Conservation (phyloP, 495 filamentous ascomycete species). For the Cenococcum geophilum region DNA sequence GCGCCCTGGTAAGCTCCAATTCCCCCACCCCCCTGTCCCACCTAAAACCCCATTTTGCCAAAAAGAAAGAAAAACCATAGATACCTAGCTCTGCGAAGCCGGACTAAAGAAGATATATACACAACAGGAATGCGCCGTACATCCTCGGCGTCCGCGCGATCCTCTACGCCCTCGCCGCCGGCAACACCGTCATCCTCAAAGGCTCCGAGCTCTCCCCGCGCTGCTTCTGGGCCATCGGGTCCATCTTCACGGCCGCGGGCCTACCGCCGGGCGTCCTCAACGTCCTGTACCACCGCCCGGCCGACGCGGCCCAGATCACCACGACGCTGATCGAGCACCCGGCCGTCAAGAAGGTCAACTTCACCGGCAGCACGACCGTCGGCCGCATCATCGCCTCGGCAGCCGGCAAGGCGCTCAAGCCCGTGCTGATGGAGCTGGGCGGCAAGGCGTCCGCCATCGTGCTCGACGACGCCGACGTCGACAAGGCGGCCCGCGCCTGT, state of each 20-base stretch:
- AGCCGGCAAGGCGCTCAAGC: slow-evolving; percentile 60
- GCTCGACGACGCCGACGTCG: slow-evolving; percentile 53
- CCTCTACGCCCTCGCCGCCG: slow-evolving; percentile 70
- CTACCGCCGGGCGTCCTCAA: slow-evolving; percentile 55
- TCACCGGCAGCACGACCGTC: slow-evolving; percentile 53
- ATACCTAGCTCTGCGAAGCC: too few relatives aligned
- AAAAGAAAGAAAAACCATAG: too few relatives aligned
- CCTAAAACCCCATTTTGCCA: too few relatives aligned
- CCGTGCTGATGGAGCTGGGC: slow-evolving; percentile 59
- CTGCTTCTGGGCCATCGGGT: slow-evolving; percentile 65
- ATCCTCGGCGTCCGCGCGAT: slow-evolving; percentile 46
- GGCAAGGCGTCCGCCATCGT: slow-evolving; percentile 58
- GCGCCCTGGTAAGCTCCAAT: slow-evolving; percentile 57
- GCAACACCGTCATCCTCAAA: slow-evolving; percentile 73
- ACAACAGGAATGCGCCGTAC: slow-evolving; percentile 40
- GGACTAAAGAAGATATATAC: too few relatives aligned
- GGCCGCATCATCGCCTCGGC: slow-evolving; percentile 52
- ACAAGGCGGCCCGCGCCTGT: slow-evolving; percentile 49
- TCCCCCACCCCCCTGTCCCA: too few relatives aligned
- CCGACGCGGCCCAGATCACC: slow-evolving; percentile 52
- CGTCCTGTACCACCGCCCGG: slow-evolving; percentile 47
- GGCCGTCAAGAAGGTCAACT: slow-evolving; percentile 56
- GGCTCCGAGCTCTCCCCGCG: slow-evolving; percentile 71
- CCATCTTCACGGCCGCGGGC: slow-evolving; percentile 67
- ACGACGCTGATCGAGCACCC: slow-evolving; percentile 52